phyloP scores from a whole-genome alignment of 2,329 filamentous ascomycete genomes.

The Neoarthrinium moseri region DNA sequence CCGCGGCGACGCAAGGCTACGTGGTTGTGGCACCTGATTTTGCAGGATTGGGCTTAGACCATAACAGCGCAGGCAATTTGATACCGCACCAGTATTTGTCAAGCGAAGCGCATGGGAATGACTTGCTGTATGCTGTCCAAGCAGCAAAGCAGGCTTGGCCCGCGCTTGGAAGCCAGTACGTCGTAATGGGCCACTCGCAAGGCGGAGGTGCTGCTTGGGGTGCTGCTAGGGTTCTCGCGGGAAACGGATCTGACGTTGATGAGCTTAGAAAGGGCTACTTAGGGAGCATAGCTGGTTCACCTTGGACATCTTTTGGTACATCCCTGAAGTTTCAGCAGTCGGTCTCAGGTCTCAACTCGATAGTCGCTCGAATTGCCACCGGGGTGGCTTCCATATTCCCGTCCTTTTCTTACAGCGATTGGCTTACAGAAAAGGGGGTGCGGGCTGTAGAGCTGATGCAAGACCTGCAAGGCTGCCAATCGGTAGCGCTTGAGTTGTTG shows the following conservation, averaged over 20 bases:
- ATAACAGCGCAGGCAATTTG: neutral
- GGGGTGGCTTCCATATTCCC: constrained; percentile 1
- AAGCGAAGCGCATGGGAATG: neutral
- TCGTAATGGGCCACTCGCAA: constrained; percentile 6
- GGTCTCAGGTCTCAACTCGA: neutral
- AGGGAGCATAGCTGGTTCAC: neutral
- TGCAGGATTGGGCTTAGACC: constrained; percentile 6
- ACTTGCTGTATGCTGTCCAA: constrained; percentile 1
- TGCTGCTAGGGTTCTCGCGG: neutral
- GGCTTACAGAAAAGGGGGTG: constrained; percentile 4
- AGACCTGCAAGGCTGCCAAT: constrained; percentile 5
- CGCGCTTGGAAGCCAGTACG: neutral
- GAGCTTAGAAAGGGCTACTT: constrained; percentile 1
- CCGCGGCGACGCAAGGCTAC: constrained; percentile 1
- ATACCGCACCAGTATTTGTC: neutral
- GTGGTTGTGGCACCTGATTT: constrained; percentile 1
- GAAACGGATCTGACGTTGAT: neutral
- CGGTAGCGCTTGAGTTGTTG: constrained; percentile 3
- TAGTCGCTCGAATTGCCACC: neutral
- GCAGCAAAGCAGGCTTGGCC: constrained; percentile 4
- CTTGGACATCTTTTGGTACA: neutral
- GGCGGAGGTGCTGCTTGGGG: constrained; percentile 4
- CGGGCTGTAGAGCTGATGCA: neutral
- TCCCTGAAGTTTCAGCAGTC: neutral
- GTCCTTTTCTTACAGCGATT: constrained; percentile 2